Evolutionary conservation across 2,329 filamentous ascomycete genomes (phyloP).

Genomic region (Zymoseptoria pseudotritici): DNA sequence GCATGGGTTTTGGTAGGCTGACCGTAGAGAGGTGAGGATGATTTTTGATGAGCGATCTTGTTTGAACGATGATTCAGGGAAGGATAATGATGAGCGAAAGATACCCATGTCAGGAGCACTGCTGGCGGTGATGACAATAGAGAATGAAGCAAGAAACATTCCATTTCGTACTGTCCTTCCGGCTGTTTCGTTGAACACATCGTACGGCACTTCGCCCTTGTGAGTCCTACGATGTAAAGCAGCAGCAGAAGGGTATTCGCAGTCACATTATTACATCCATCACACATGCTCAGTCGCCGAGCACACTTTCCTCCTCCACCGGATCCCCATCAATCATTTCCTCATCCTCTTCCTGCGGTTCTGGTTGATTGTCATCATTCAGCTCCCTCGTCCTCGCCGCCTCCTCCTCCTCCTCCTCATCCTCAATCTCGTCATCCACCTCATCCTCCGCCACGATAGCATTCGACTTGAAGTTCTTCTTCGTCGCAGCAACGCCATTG

Average conservation of each 20-base stretch:
- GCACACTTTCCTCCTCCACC: conserved; percentile 38
- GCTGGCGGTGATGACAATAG: not conserved
- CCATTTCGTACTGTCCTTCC: not conserved
- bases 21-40: not conserved
- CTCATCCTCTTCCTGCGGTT: conserved; percentile 21
- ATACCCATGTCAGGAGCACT: not conserved
- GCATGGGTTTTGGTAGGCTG: conserved; percentile 1
- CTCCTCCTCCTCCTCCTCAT: conserved; percentile 39
- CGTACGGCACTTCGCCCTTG: not conserved
- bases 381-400: conserved; percentile 13
- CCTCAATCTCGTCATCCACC: conserved; percentile 33
- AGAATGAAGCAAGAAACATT: not conserved
- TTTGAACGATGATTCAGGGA: not conserved
- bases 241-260: not conserved
- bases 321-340: conserved; percentile 31
- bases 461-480: conserved; percentile 35
- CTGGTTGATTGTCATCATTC: conserved; percentile 9
- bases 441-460: conserved; percentile 37
- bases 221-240: not conserved
- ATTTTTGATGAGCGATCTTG: not conserved
- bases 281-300: conserved; percentile 29
- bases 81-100: not conserved
- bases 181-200: not conserved
- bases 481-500: conserved; percentile 40
- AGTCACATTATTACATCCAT: not conserved